These are phyloP conservation scores for Davidsoniella neocaledoniae DNA, from an alignment of 2,329 filamentous ascomycete genomes.

Conservation along the genomic window DNA sequence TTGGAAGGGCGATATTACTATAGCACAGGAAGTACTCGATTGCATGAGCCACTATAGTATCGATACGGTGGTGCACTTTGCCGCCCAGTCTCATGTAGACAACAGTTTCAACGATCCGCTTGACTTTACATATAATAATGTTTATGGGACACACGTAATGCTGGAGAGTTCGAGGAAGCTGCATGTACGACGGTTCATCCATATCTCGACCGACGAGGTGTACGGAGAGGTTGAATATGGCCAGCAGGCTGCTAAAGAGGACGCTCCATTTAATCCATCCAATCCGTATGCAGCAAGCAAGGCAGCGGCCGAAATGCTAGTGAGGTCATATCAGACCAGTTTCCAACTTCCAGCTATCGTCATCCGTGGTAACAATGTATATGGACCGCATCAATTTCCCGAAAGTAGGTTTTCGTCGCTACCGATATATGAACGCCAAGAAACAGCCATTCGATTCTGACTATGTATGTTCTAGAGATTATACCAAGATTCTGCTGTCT, in stretches of 20 bases:
- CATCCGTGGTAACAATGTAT: slow-evolving; percentile 71
- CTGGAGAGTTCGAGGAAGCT: slow-evolving; percentile 61
- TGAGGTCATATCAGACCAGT: slow-evolving; percentile 73
- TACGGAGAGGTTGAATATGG: slow-evolving; percentile 64
- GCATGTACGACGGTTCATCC: slow-evolving; percentile 56
- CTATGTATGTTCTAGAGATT: slow-evolving; percentile 39
- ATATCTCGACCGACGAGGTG: slow-evolving; percentile 73
- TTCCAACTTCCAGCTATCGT: slow-evolving; percentile 69
- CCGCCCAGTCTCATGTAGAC: slow-evolving; percentile 73
- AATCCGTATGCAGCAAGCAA: slow-evolving; percentile 73
- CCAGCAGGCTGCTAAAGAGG: slow-evolving; percentile 54
- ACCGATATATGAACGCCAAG: background rate
- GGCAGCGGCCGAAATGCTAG: slow-evolving; percentile 68
- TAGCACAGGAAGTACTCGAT: slow-evolving; percentile 49
- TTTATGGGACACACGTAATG: slow-evolving; percentile 69
- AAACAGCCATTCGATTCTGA: slow-evolving; percentile 5
- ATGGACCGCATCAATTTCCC: slow-evolving; percentile 69
- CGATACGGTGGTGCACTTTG: slow-evolving; percentile 71
- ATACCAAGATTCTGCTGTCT: slow-evolving; percentile 70
- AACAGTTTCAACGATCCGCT: slow-evolving; percentile 71
- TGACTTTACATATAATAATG: slow-evolving; percentile 65
- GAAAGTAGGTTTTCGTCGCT: slow-evolving; percentile 42
- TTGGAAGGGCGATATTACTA: slow-evolving; percentile 63
- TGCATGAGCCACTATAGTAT: slow-evolving; percentile 56
- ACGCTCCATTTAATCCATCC: slow-evolving; percentile 58